Evolutionary conservation across 148 eudicot species (phyloP).

Genomic region (Chenopodium berlandieri): DNA sequence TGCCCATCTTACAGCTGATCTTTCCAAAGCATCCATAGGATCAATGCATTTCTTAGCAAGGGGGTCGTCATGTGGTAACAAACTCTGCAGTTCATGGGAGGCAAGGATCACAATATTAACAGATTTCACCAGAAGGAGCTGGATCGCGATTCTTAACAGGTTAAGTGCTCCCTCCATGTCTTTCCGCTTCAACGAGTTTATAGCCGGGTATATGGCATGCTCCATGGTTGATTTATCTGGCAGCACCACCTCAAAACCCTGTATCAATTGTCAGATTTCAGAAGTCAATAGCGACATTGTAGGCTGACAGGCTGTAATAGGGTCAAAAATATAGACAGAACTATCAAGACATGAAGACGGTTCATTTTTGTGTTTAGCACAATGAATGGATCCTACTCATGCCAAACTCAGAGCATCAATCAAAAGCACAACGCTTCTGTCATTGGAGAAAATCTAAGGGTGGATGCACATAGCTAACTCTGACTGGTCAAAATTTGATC

Average conservation of each 20-base stretch:
- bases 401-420: neutral
- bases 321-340: neutral
- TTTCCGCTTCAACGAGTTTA: conserved; percentile 43
- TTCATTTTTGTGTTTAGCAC: neutral
- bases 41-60: conserved; percentile 58
- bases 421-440: neutral
- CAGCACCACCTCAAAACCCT: conserved; percentile 64
- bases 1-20: conserved; percentile 57
- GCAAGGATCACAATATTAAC: conserved; percentile 60
- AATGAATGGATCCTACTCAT: neutral
- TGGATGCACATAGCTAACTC: neutral
- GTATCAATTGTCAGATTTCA: neutral
- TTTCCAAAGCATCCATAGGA: conserved; percentile 65
- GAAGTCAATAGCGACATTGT: neutral
- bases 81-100: conserved; percentile 49
- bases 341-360: neutral
- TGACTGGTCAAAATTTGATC: neutral
- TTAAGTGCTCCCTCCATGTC: conserved; percentile 62
- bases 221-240: conserved; percentile 64
- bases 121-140: conserved; percentile 49
- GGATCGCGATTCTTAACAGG: conserved; percentile 57
- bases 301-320: too few species aligned
- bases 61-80: conserved; percentile 58
- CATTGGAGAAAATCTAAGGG: neutral
- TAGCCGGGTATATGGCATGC: conserved; percentile 46